Base-by-base conservation (phyloP, 2,329 filamentous ascomycete genomes). In the Calonectria naviculata region DNA sequence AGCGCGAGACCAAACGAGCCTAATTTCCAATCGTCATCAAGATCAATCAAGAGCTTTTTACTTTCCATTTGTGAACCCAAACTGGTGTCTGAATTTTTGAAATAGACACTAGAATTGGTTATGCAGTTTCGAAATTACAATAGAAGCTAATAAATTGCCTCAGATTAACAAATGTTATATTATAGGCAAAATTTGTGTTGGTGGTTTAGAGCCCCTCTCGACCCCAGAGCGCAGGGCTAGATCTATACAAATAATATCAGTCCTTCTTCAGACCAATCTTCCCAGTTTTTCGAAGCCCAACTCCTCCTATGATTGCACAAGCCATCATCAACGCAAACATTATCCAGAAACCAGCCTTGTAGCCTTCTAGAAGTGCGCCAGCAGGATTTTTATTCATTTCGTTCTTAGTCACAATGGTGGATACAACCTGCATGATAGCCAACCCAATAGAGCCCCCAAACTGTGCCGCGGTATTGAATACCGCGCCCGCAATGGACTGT, bases 381-480 rank as follows among this genome's bases (percentile, higher is more conserved):
- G 76, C 71, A 4, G 56, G 49, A 5, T 54, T 68, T 58, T 75
- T 77, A 12, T 76, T 76, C 0, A 67, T 65, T 46, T 79, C 72
- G 6, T 80, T 75, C 19, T 82, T 77, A 3, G 83, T 84, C 5
- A 85, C 83, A 5, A 75, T 72, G 2, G 78, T 77, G 0, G 82
- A 81, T 29, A 88, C 83, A 3, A 87, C 82, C 60, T 85, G 85
- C 64, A 86, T 82, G 1, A 88, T 78, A 9, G 88, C 87, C 2
- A 91, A 76, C 0, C 88, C 89, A 1, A 91, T 81, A 0, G 86
- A 85, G n/a, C 84, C 88, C 0, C 90, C 90, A 68, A 92, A 88
- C 67, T 91, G 89, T 0, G 85, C 84, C 0, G 89, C 84, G 2
- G 88, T 89, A 66, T 89, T 91, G 80, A 92, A 92, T 0, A 92